phyloP scores from a whole-genome alignment of 192 early-diverging fungal genomes.

The Phycomyces blakesleeanus region DNA sequence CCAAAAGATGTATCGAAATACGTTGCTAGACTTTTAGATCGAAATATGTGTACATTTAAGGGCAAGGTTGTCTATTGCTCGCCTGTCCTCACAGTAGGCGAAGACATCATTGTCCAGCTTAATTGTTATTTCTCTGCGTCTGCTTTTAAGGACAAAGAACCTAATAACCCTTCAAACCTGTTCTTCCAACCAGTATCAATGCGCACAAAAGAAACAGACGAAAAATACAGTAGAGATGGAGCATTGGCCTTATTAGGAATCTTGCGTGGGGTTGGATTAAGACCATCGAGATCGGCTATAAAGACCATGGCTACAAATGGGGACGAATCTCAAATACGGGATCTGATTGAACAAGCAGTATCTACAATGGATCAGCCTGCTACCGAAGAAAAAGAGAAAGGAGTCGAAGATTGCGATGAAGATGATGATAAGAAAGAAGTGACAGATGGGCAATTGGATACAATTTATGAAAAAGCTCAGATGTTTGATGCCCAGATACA shows the following conservation, averaged over 20 bases:
- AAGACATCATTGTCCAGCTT: conserved; percentile 44
- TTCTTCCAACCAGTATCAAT: background rate
- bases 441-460: conserved; percentile 46
- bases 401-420: background rate
- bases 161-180: background rate
- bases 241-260: conserved; percentile 21
- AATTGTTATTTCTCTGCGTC: conserved; percentile 37
- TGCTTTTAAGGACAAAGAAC: conserved; percentile 2
- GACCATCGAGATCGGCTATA: conserved; percentile 21
- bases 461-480: conserved; percentile 55
- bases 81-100: conserved; percentile 29
- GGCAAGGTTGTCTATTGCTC: conserved; percentile 39
- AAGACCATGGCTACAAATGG: conserved; percentile 1
- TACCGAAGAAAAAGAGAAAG: background rate
- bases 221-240: conserved; percentile 9
- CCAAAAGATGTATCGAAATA: conserved; percentile 36
- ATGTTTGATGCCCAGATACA: conserved; percentile 41
- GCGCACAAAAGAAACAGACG: background rate
- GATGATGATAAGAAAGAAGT: conserved; percentile 42
- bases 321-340: conserved; percentile 4
- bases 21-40: conserved; percentile 48
- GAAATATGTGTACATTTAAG: conserved; percentile 40
- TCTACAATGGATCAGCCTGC: background rate
- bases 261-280: conserved; percentile 14
- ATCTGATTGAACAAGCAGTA: conserved; percentile 10